Conservation (phyloP, 2,329 filamentous ascomycete species). For the Fusarium temperatum region DNA sequence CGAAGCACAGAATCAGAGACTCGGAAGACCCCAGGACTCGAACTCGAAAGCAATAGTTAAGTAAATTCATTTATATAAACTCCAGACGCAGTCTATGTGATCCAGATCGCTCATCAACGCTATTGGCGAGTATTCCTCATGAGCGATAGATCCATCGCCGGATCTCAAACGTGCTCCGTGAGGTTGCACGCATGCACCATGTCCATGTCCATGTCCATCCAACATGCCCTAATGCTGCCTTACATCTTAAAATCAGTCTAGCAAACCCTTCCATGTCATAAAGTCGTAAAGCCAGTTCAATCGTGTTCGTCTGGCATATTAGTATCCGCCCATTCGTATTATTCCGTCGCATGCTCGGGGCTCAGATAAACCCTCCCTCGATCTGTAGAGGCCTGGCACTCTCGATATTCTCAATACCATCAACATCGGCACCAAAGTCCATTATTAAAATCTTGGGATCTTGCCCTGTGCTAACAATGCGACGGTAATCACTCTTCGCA, state of each 20-base stretch:
- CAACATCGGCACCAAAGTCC: slow-evolving; percentile 79
- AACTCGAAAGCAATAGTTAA: not conserved
- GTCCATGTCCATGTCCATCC: slow-evolving; percentile 14
- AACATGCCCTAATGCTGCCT: slow-evolving; percentile 29
- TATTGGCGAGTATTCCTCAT: slow-evolving; percentile 10
- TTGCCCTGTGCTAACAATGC: slow-evolving; percentile 94
- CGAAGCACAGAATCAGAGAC: not conserved
- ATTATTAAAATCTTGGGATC: slow-evolving; percentile 92
- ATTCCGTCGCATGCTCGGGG: not conserved
- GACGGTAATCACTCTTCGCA: slow-evolving; percentile 93
- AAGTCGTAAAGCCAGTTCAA: slow-evolving; percentile 30
- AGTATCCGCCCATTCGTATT: not conserved
- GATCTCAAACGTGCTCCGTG: slow-evolving; percentile 34
- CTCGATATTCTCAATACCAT: slow-evolving; percentile 67
- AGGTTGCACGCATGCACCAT: slow-evolving; percentile 33
- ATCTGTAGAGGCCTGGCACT: slow-evolving; percentile 44
- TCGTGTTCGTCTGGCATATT: slow-evolving; percentile 12
- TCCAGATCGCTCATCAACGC: slow-evolving; percentile 34
- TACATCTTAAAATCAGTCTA: slow-evolving; percentile 25
- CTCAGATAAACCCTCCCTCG: slow-evolving; percentile 42
- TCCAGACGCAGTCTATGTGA: slow-evolving; percentile 26
- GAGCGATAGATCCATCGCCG: slow-evolving; percentile 9
- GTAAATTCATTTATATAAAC: slow-evolving; percentile 12
- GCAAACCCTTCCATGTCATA: slow-evolving; percentile 35
- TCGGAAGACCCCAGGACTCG: not conserved